Percentiles rank a stretch among this genome's conserved stretches.
Evolutionary conservation across 2,329 filamentous ascomycete species (phyloP).

Genomic region (Xylariaceae sp.): DNA sequence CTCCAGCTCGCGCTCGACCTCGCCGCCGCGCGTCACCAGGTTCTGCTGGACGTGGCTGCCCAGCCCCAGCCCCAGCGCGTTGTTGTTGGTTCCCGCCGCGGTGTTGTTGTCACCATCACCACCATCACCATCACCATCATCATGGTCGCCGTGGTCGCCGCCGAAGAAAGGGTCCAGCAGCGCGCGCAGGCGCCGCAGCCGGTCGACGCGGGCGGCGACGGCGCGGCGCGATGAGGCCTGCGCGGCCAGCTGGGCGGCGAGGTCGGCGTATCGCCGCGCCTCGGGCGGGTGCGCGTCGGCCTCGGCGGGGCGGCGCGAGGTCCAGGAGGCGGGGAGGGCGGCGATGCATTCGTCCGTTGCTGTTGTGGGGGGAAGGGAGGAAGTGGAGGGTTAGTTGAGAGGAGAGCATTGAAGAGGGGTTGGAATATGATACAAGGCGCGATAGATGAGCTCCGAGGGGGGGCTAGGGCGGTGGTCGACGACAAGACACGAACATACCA

Average conservation of each 20-base stretch:
- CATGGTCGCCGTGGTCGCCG: conserved; percentile 8
- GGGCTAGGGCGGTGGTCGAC: too few species aligned
- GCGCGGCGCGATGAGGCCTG: conserved; percentile 40
- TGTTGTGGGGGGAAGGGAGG: conserved; percentile 12
- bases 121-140: conserved; percentile 20
- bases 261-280: conserved; percentile 42
- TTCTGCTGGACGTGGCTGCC: conserved; percentile 66
- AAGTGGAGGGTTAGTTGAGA: not conserved
- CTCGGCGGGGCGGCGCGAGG: conserved; percentile 26
- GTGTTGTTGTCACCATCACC: too few species aligned
- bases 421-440: too few species aligned
- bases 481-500: conserved; percentile 13
- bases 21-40: conserved; percentile 56
- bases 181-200: conserved; percentile 40
- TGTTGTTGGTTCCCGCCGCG: conserved; percentile 11
- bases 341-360: conserved; percentile 36
- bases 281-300: conserved; percentile 35
- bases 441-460: too few species aligned
- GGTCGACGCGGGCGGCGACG: conserved; percentile 34
- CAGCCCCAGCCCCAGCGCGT: too few species aligned
- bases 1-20: conserved; percentile 58
- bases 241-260: conserved; percentile 39
- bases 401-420: too few species aligned
- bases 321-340: conserved; percentile 41
- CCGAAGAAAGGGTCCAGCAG: conserved; percentile 42